Conservation (phyloP, 2,329 filamentous ascomycete genomes). For the Corynespora cassiicola region DNA sequence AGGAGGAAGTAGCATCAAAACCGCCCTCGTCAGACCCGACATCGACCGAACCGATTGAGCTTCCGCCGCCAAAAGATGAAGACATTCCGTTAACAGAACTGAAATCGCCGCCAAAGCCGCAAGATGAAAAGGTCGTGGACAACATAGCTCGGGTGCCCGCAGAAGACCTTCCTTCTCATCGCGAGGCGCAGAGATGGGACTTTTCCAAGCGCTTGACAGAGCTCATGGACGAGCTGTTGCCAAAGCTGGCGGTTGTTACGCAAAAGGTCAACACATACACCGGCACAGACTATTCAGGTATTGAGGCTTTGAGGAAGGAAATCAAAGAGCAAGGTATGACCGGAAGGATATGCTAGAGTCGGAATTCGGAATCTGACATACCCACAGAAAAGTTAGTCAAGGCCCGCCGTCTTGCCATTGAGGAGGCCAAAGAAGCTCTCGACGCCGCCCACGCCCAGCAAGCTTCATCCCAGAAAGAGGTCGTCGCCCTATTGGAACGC, state of each 20-base stretch:
- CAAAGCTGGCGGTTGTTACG: conserved; percentile 82
- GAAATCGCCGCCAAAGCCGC: conserved; percentile 16
- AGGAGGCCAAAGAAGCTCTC: conserved; percentile 75
- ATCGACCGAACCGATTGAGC: not conserved
- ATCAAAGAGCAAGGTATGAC: conserved; percentile 71
- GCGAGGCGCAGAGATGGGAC: conserved; percentile 61
- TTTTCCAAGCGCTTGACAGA: conserved; percentile 68
- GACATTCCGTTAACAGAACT: conserved; percentile 20
- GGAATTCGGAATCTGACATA: conserved; percentile 10
- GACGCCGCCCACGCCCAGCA: conserved; percentile 83
- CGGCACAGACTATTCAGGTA: conserved; percentile 82
- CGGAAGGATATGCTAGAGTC: not conserved
- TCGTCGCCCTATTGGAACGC: conserved; percentile 89
- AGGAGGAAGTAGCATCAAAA: conserved; percentile 10
- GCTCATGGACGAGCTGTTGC: conserved; percentile 89
- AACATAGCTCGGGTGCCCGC: conserved; percentile 41
- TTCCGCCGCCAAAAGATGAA: conserved; percentile 18
- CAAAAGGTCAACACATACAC: conserved; percentile 93
- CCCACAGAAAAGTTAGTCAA: conserved; percentile 64
- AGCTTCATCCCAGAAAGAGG: conserved; percentile 90
- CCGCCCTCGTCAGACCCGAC: conserved; percentile 16
- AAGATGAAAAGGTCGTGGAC: conserved; percentile 22
- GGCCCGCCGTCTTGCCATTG: conserved; percentile 67
- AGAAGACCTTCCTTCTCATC: conserved; percentile 59
- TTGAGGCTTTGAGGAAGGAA: conserved; percentile 81